Evolutionary conservation across 164 flowering plant species (phyloP), one percentile per base, ranked within the genome.

Genomic region (Platanus orientalis): DNA sequence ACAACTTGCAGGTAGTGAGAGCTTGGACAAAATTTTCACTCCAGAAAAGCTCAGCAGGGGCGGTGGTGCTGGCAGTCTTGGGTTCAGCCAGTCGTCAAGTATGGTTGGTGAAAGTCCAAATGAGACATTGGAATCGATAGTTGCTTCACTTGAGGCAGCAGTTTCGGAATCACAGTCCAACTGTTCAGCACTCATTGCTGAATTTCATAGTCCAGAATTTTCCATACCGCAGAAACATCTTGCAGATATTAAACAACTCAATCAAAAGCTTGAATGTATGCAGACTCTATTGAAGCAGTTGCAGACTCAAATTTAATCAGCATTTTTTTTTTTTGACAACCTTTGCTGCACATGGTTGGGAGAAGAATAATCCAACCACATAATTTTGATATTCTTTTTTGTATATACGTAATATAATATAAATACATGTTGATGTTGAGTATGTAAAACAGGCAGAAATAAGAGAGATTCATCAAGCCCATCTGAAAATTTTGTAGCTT

Each of bases 11-110:
- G 98, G 98, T 65, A 82, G 71, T 56, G 88, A 82, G 45, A 76
- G 97, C 45, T 71, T 90, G 64, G 97, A 87, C 69, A 85, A 78
- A 63, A 81, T 93, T 42, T 84, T 90, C 60, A 69, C 81, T 56
- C 83, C 89, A 0, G 78, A 78, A 16, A 81, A 73, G 61, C 73
- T 69, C 13, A 85, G 86, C 71, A 67, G 81, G 49, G 82, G 62
- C 12, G 69, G 74, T 56, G 73, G 81, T 61, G 52, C 62, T 25
- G 32, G 63, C 61, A 80, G 75, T 57, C 27, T 66, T n/a, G 75
- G 69, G 39, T 60, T 66, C 60, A 62, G 67, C 47, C 76, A 84
- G 62, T 24, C 63, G 58, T 45, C 79, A 61, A 68, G 74, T 58
- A 9, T 28, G 45, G 62, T 36, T 6, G 67, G 24, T 19, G 76